Conservation (phyloP, 768 basidiomycete genomes). For the Clathrus columnatus region DNA sequence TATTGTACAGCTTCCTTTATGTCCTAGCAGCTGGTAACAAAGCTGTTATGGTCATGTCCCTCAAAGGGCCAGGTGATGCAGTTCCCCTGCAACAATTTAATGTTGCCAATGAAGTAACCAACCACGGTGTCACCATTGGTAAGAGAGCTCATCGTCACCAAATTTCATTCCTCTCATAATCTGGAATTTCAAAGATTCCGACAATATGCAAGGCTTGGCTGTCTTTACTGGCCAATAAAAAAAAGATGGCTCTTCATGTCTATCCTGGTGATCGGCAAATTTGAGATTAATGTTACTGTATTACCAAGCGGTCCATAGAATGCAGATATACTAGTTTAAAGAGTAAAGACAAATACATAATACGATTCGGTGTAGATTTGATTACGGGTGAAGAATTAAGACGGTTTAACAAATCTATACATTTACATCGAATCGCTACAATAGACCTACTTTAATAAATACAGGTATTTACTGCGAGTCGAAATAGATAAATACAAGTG, state of each 20-base stretch:
- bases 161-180: not conserved
- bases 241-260: not conserved
- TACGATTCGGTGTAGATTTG: too few species aligned
- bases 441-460: not conserved
- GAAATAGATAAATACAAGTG: not conserved
- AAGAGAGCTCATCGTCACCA: not conserved
- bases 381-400: too few species aligned
- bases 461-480: not conserved
- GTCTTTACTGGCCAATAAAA: not conserved
- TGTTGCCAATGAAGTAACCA: not conserved
- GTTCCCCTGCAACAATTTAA: slow-evolving; percentile 7
- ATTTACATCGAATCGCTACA: not conserved
- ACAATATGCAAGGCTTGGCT: slow-evolving; percentile 10
- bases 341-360: too few species aligned
- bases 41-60: slow-evolving; percentile 30
- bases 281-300: too few species aligned
- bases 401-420: too few species aligned
- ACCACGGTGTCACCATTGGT: slow-evolving; percentile 6
- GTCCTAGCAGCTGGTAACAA: slow-evolving; percentile 31
- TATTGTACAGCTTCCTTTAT: slow-evolving; percentile 31
- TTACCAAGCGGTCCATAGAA: too few species aligned
- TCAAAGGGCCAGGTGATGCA: slow-evolving; percentile 29
- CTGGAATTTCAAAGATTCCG: not conserved
- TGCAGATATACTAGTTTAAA: too few species aligned
- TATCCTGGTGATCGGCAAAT: not conserved